Conservation (phyloP, 495 filamentous ascomycete species). For the Bryoglossum gracile region DNA sequence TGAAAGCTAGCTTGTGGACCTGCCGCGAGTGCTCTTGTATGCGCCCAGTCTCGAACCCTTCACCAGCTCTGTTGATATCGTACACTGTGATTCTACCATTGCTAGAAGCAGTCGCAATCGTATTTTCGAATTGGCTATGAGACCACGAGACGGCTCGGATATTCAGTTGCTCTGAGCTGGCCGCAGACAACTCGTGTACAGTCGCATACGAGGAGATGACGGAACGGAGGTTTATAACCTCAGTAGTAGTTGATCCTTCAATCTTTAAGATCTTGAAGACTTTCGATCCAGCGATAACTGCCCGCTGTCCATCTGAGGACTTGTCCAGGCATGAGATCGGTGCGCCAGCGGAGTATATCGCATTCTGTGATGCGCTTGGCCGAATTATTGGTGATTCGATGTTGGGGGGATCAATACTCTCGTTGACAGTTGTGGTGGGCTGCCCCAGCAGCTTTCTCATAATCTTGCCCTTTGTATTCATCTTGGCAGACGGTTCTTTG, state of each 20-base stretch:
- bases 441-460: constrained; percentile 48
- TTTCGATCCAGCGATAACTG: constrained; percentile 73
- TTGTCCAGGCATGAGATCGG: constrained; percentile 71
- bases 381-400: constrained; percentile 34
- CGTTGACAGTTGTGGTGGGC: constrained; percentile 30
- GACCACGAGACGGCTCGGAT: constrained; percentile 85
- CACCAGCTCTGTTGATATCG: constrained; percentile 53
- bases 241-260: constrained; percentile 59
- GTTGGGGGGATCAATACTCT: constrained; percentile 20
- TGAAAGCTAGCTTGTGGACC: constrained; percentile 86
- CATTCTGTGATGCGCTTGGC: constrained; percentile 63
- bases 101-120: constrained; percentile 75
- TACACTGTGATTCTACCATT: constrained; percentile 85
- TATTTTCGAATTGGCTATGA: constrained; percentile 53
- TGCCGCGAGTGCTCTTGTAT: constrained; percentile 76
- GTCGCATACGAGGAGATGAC: constrained; percentile 64
- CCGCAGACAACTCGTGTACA: constrained; percentile 45
- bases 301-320: constrained; percentile 67
- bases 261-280: constrained; percentile 78
- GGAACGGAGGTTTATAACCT: constrained; percentile 73
- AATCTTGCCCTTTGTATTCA: constrained; percentile 38
- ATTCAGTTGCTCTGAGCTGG: constrained; percentile 62
- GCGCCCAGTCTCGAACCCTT: constrained; percentile 66
- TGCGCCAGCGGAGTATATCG: constrained; percentile 62
- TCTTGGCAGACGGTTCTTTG: constrained; percentile 7